Evolutionary conservation across 768 basidiomycete genomes (phyloP).

Genomic region (Antrodiella citrinella): DNA sequence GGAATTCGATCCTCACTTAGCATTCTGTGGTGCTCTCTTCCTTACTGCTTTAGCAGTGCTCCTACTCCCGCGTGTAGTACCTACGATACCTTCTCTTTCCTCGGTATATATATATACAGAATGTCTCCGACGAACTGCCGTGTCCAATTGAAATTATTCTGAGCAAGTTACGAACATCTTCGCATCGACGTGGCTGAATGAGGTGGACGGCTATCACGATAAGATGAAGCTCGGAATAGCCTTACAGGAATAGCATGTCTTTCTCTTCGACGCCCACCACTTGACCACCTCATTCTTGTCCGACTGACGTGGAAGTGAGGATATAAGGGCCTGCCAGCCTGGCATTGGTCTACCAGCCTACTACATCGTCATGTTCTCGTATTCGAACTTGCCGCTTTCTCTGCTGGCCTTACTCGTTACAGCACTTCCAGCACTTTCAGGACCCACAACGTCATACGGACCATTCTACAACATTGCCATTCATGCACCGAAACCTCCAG

Average conservation of each 20-base stretch:
- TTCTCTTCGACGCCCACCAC: background rate
- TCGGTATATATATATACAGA: slow-evolving; percentile 8
- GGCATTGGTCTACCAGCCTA: slow-evolving; percentile 9
- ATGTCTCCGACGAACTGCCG: background rate
- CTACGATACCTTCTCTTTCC: slow-evolving; percentile 16
- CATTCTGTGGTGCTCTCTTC: background rate
- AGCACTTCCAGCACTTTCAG: slow-evolving; percentile 26
- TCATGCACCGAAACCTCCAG: slow-evolving; percentile 39
- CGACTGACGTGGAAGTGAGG: slow-evolving; percentile 1
- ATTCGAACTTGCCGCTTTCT: slow-evolving; percentile 22
- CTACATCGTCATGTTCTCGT: slow-evolving; percentile 15
- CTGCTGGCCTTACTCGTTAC: slow-evolving; percentile 29
- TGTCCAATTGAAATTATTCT: background rate
- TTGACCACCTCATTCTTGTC: slow-evolving; percentile 1
- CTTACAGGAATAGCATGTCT: background rate
- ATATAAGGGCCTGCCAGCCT: slow-evolving; percentile 7
- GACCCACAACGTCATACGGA: slow-evolving; percentile 39
- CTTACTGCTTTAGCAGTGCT: slow-evolving; percentile 5
- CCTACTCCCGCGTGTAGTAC: slow-evolving; percentile 14
- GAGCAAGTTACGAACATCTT: background rate
- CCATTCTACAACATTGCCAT: slow-evolving; percentile 51
- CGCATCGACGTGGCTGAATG: slow-evolving; percentile 10
- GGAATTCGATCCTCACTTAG: slow-evolving; percentile 6
- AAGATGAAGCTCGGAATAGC: background rate
- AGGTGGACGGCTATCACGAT: background rate